Evolutionary conservation across 1,284 basidiomycete species (phyloP), one percentile per base, ranked within the genome.

Genomic region (Tilletia indica): DNA sequence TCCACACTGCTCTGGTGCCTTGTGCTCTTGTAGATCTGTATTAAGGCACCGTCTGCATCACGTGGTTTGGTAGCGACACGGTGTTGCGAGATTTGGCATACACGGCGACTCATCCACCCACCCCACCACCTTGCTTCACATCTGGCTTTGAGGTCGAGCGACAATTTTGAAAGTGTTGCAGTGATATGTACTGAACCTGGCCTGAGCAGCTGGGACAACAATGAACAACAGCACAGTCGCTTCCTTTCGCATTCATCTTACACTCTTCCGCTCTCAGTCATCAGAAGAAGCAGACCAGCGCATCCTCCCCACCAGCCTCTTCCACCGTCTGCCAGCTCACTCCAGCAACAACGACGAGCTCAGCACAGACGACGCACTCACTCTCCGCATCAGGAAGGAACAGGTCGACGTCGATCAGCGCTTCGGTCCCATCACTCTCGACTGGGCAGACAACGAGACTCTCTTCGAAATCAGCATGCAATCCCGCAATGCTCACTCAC

Each of bases 371-470:
- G 61, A 64, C 34, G 16, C 61, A 25, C 31, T 39, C 36, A 5
- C 36, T 4, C 61, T 64, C 34, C 31, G 36, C 61, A 39, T 64
- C 36, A 38, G 61, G 12, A 64, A 64, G 61, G 61, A 64, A 64
- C 61, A 38, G 14, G 61, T 42, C 6, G 14, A 64, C 14, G 72
- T 79, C 49, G 78, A 79, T 45, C 72, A 73, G 45, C 74, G 78
- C 14, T 77, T 79, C 36, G 78, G 78, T 2, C 78, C 78, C 16
- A 72, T 79, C n/a, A 70, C 70, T 54, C 71, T 79, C 69, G 78
- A 78, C 54, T 79, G 77, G 77, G 78, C 75, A n/a, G 77, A 79
- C 2, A 14, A 19, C 12, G 14, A 19, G 1, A n/a, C 48, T 0
- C 74, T 73, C 70, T 31, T 49, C 9, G 56, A 70, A 51, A 69